phyloP scores from a whole-genome alignment of 768 basidiomycete genomes.

The Rhodotorula kratochvilovae region DNA sequence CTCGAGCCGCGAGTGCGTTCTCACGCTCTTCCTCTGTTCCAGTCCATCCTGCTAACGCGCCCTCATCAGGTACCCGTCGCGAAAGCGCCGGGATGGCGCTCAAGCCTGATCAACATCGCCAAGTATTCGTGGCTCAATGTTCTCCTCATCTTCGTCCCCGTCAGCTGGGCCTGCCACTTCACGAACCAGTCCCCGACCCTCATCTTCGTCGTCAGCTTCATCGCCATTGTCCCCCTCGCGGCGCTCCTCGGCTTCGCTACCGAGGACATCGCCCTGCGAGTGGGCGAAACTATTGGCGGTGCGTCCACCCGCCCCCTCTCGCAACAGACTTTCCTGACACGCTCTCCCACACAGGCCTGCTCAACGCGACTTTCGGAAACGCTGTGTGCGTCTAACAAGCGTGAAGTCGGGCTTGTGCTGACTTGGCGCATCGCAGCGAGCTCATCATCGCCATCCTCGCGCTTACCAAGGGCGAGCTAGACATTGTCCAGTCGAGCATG shows the following conservation, averaged over 20 bases:
- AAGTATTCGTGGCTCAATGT: slow-evolving; percentile 40
- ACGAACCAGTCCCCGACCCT: slow-evolving; percentile 26
- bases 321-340: slow-evolving; percentile 11
- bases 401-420: no score
- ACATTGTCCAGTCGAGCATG: slow-evolving; percentile 69
- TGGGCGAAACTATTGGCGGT: slow-evolving; percentile 54
- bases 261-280: slow-evolving; percentile 73
- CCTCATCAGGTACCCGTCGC: slow-evolving; percentile 5
- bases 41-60: neutral
- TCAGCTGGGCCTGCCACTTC: slow-evolving; percentile 37
- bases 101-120: slow-evolving; percentile 26
- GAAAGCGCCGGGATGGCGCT: slow-evolving; percentile 14
- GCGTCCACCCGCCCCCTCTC: slow-evolving; percentile 38
- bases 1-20: slow-evolving; percentile 8
- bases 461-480: slow-evolving; percentile 66
- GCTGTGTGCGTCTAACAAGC: neutral
- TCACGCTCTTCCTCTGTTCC: neutral
- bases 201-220: slow-evolving; percentile 59
- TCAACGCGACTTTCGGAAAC: slow-evolving; percentile 64
- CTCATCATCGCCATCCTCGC: slow-evolving; percentile 60
- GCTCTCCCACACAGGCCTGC: slow-evolving; percentile 46
- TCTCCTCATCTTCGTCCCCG: slow-evolving; percentile 40
- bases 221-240: slow-evolving; percentile 78
- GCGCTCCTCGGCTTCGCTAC: slow-evolving; percentile 80
- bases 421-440: slow-evolving; percentile 26